Evolutionary conservation across 2,329 filamentous ascomycete genomes (phyloP), one percentile per base, ranked within the genome.

Genomic region (Exophiala aquamarina): DNA sequence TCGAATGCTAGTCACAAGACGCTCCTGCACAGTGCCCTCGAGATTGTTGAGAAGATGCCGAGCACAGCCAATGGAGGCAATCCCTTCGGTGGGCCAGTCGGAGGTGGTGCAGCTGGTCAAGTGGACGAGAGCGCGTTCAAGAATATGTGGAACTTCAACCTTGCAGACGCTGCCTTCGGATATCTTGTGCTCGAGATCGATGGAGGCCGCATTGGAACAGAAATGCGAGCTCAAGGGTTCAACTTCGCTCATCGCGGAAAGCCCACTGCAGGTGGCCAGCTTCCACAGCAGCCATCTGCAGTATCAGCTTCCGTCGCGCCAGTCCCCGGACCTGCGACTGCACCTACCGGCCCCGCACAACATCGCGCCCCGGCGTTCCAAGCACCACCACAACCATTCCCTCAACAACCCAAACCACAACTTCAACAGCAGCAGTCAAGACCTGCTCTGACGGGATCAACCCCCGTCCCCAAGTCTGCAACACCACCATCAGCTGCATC

Each of bases 61-160:
- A 86, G 84, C 10, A 91, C 90, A 28, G 93, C 93, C 29, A 94
- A 92, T 52, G 93, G 93, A 45, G 93, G 93, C 17, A 97, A 97
- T 66, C 93, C 93, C 4, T 98, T 98, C 63, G 93, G 93, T 35
- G 92, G 92, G 11, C 88, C 89, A 21, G 81, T 84, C 43, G 82
- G 86, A 31, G 83, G 77, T 32, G 74, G 72, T 58, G 74, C 83
- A 41, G 84, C 89, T 41, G 93, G 93, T 23, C 88, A 95, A 63
- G 90, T 98, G 14, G 93, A 98, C 55, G 93, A 98, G 75, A 96
- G 91, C 62, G 93, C 93, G 1, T 98, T 98, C 80, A 98, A 98
- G 77, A 98, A 98, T 68, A 97, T 97, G 93, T 98, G 93, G 93
- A 98, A 98, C 70, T 98, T 98, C 73, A 58, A 57, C n/a, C 49